These are phyloP conservation scores for Albophoma yamanashiensis DNA, from an alignment of 2,329 filamentous ascomycete species.

Conservation along the genomic window DNA sequence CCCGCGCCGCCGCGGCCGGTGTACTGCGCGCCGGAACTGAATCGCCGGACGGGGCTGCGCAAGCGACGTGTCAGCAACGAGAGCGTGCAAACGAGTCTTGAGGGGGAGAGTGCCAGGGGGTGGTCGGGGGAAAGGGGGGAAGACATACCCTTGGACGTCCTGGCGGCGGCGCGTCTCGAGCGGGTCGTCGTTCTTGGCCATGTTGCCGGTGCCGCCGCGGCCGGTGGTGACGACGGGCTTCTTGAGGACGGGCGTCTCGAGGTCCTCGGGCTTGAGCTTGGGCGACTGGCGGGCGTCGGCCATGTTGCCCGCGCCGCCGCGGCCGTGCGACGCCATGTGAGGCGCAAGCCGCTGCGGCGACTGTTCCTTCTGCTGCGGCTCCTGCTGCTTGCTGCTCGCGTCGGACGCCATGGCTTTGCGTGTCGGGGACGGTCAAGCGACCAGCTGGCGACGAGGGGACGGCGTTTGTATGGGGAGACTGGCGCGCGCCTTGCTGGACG, in stretches of 20 bases:
- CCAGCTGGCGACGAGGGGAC: neutral
- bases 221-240: conserved; percentile 78
- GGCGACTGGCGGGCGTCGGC: conserved; percentile 40
- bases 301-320: conserved; percentile 72
- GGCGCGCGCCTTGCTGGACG: neutral
- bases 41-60: conserved; percentile 39
- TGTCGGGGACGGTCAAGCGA: neutral
- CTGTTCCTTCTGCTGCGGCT: neutral
- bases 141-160: conserved; percentile 62
- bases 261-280: conserved; percentile 48
- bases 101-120: neutral
- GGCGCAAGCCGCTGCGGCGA: conserved; percentile 18
- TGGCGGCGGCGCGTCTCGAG: conserved; percentile 67
- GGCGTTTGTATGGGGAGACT: neutral
- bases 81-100: conserved; percentile 1
- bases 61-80: neutral
- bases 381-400: neutral
- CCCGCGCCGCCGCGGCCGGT: conserved; percentile 67
- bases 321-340: conserved; percentile 47
- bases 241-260: conserved; percentile 77
- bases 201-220: conserved; percentile 80
- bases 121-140: conserved; percentile 3
- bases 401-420: neutral
- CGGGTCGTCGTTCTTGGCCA: conserved; percentile 64
- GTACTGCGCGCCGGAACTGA: conserved; percentile 49